phyloP scores from a whole-genome alignment of 140 eudicot species.

The Oenanthe javanica region DNA sequence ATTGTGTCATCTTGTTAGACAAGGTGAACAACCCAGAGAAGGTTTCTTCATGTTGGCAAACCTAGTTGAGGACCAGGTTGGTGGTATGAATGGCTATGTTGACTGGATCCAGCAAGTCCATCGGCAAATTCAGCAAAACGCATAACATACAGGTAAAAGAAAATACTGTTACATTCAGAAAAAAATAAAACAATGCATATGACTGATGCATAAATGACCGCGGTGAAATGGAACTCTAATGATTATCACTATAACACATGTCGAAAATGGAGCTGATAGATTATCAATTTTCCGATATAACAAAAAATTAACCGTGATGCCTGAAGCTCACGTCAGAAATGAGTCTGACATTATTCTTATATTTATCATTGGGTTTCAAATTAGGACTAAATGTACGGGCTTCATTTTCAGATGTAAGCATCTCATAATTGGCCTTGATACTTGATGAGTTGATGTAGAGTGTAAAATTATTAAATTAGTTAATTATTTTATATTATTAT shows the following conservation, averaged over 20 bases:
- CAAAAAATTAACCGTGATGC: background rate
- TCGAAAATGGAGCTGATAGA: background rate
- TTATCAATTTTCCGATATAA: background rate
- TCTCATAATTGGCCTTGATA: too few species aligned
- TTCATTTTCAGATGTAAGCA: too few species aligned
- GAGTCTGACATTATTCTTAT: too few species aligned
- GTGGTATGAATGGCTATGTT: conserved; percentile 69
- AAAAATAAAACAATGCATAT: background rate
- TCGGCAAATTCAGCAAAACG: conserved; percentile 87
- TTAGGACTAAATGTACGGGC: too few species aligned
- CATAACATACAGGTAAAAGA: conserved; percentile 44
- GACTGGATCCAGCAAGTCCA: conserved; percentile 82
- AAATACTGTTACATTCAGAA: background rate
- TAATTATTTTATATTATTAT: too few species aligned
- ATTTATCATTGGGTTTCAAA: too few species aligned
- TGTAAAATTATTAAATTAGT: too few species aligned
- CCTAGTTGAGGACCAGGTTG: conserved; percentile 72
- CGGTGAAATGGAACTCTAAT: background rate
- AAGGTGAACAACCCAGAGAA: conserved; percentile 97
- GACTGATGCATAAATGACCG: background rate
- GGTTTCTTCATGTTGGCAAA: conserved; percentile 79
- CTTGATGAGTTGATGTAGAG: too few species aligned
- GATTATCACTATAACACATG: background rate
- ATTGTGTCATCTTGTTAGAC: conserved; percentile 87
- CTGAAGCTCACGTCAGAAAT: too few species aligned